These are phyloP conservation scores for Fragaria nilgerrensis DNA, from an alignment of 306 rosid species.

Conservation along the genomic window DNA sequence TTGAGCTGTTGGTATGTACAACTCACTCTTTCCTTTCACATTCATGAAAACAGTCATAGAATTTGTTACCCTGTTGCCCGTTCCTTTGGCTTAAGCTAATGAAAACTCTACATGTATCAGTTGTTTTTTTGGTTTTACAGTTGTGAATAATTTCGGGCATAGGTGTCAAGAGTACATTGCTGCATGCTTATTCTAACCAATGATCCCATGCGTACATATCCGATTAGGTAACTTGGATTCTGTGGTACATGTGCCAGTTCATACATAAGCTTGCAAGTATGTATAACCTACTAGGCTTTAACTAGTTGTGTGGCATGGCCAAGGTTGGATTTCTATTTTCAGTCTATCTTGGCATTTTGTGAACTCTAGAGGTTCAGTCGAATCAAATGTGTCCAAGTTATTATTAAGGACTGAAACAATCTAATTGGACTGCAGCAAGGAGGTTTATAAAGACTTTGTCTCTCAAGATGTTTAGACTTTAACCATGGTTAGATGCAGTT, in stretches of 20 bases:
- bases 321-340: background rate
- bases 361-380: background rate
- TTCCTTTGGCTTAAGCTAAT: too few species aligned
- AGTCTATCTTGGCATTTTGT: background rate
- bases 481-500: background rate
- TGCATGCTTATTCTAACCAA: too few species aligned
- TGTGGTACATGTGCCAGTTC: too few species aligned
- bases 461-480: background rate
- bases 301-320: background rate
- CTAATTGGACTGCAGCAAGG: background rate
- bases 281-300: background rate
- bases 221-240: too few species aligned
- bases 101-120: background rate
- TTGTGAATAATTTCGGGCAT: too few species aligned
- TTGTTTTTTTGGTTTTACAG: background rate
- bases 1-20: slow-evolving; percentile 7
- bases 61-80: background rate
- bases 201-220: too few species aligned
- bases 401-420: background rate
- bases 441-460: background rate
- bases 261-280: too few species aligned
- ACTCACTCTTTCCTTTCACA: background rate
- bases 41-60: background rate
- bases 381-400: background rate
- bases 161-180: too few species aligned